Evolutionary conservation across 2,329 filamentous ascomycete species (phyloP), one percentile per base, ranked within the genome.

Genomic region (Aspergillus melleus): DNA sequence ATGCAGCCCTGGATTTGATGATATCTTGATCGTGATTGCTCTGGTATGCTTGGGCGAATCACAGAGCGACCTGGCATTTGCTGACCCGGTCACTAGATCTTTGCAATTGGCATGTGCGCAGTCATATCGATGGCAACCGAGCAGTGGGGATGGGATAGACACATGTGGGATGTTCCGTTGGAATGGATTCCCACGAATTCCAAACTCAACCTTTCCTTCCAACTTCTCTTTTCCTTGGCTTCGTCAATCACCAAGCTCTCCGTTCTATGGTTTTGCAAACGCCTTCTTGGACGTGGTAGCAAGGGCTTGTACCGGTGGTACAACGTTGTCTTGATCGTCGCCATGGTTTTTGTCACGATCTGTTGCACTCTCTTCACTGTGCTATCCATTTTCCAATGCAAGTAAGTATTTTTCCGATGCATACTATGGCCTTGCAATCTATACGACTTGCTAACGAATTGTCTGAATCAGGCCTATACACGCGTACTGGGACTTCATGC

Each of bases 1-100:
- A 11, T 78, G 73, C 62, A 82, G 77, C 20, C 72, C 77, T 29
- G 82, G 81, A 14, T 22, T 79, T 6, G 81, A 84, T 60, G 81
- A 84, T 64, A 60, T 76, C 19, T 65, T 83, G 11, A 79, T 83
- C 52, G 64, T 79, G 39, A 49, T 78, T 39, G 77, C 78, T 10
- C 73, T 82, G 65, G 61, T 81, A 65, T 22, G 66, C n/a, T 63
- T 39, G 32, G 9, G 49, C 5, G 24, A 8, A 16, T 14, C 6
- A 20, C 26, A 11, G 19, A 42, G 14, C 16, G 8, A n/a, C 26
- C 16, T 42, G 11, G 2, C 19, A 2, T 11, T 52, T n/a, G 19
- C 64, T 63, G 54, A 66, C 49, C 22, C n/a, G 19, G 36, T 1
- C 10, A 10, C 4, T 55, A 74, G 69, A 60, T 65, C 10, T 77